phyloP scores from a whole-genome alignment of 108 stramenopile species.

The Fistulifera pelliculosa region DNA sequence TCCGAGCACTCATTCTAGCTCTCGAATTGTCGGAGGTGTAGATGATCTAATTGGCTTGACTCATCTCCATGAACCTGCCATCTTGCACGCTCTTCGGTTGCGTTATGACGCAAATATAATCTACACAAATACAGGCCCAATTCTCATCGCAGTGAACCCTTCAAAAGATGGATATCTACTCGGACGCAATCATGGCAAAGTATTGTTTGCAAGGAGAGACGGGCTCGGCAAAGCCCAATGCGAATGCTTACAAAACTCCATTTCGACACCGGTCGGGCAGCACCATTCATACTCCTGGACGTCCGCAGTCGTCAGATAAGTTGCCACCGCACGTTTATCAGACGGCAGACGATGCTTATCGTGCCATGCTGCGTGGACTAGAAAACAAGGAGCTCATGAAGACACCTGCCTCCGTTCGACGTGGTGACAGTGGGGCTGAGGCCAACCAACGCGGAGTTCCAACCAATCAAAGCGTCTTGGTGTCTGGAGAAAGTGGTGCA shows the following conservation, averaged over 20 bases:
- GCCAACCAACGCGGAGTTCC: slow-evolving; percentile 16
- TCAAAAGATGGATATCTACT: slow-evolving; percentile 86
- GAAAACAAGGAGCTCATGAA: slow-evolving; percentile 55
- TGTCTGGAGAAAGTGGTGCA: slow-evolving; percentile 90
- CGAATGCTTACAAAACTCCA: slow-evolving; percentile 22
- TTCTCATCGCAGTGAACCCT: slow-evolving; percentile 91
- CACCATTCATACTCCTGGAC: slow-evolving; percentile 26
- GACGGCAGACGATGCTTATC: slow-evolving; percentile 91
- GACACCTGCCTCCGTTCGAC: slow-evolving; percentile 1
- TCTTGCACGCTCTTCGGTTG: slow-evolving; percentile 65
- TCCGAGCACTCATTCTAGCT: slow-evolving; percentile 25
- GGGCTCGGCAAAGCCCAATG: slow-evolving; percentile 11
- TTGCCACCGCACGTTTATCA: slow-evolving; percentile 92
- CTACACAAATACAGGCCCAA: slow-evolving; percentile 87
- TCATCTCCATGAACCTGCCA: slow-evolving; percentile 80
- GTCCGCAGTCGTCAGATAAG: slow-evolving; percentile 10
- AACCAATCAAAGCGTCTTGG: slow-evolving; percentile 86
- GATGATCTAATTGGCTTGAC: slow-evolving; percentile 79
- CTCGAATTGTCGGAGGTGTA: slow-evolving; percentile 43
- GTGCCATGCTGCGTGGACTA: slow-evolving; percentile 85
- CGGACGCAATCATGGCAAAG: slow-evolving; percentile 59
- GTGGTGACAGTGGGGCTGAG: slow-evolving; percentile 8
- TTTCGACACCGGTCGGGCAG: slow-evolving; percentile 25
- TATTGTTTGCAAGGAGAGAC: slow-evolving; percentile 68
- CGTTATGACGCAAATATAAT: slow-evolving; percentile 78